phyloP scores from a whole-genome alignment of 108 stramenopile species.

The Nannochloropsis salina region DNA sequence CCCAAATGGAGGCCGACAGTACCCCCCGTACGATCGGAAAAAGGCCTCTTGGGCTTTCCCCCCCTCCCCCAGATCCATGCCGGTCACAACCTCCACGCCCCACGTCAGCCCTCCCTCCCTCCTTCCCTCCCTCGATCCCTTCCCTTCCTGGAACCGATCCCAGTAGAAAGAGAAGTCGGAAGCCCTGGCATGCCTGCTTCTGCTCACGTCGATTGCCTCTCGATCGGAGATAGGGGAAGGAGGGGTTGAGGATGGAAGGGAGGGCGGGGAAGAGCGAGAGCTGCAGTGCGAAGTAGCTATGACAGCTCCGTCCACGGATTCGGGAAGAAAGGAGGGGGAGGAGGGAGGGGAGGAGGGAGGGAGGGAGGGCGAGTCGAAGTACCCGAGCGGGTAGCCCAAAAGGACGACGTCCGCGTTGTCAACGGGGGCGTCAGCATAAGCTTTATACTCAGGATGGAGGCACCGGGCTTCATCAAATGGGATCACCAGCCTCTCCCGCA shows the following conservation, averaged over 20 bases:
- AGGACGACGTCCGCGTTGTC: constrained; percentile 29
- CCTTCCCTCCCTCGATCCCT: neutral
- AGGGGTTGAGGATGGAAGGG: too few species aligned
- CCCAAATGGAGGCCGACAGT: neutral
- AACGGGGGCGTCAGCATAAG: neutral
- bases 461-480: constrained; percentile 2
- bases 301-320: too few species aligned
- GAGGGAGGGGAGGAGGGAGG: neutral
- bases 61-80: neutral
- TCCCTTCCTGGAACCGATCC: neutral
- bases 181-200: neutral
- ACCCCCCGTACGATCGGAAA: neutral
- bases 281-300: too few species aligned
- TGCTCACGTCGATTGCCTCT: neutral
- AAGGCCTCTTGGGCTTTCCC: constrained; percentile 21
- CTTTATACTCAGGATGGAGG: neutral
- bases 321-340: too few species aligned
- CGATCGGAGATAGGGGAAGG: too few species aligned
- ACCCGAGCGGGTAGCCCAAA: constrained; percentile 27
- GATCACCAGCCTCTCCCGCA: neutral
- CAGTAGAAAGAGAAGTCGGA: constrained; percentile 10
- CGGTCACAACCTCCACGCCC: neutral
- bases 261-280: too few species aligned
- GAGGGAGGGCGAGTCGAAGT: neutral
- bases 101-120: neutral